Percentiles rank a stretch among this genome's conserved stretches.
These are phyloP conservation scores for Ganoderma meredithae DNA, from an alignment of 1,284 basidiomycete genomes.

Conservation along the genomic window DNA sequence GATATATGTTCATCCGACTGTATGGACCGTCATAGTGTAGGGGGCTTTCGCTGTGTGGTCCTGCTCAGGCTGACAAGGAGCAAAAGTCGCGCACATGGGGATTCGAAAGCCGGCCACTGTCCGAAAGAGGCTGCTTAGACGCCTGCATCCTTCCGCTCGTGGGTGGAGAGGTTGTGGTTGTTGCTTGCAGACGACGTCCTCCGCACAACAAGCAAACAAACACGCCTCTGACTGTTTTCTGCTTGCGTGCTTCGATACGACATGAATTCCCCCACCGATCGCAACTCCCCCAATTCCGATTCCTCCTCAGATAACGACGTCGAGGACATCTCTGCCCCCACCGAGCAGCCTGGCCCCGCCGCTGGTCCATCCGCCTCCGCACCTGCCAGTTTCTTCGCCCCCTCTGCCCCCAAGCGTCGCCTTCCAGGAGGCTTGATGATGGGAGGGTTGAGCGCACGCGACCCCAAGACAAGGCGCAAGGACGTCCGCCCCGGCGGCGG, in stretches of 20 bases:
- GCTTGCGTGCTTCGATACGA: neutral
- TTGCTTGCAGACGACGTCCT: neutral
- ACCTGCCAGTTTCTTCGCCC: neutral
- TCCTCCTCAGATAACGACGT: conserved; percentile 34
- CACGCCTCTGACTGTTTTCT: neutral
- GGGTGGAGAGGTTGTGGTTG: neutral
- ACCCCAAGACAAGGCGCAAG: conserved; percentile 51
- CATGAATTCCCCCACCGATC: conserved; percentile 41
- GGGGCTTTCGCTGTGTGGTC: too few species aligned
- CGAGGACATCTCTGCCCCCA: conserved; percentile 9
- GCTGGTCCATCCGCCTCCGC: conserved; percentile 24
- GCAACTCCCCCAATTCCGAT: conserved; percentile 38
- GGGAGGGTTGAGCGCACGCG: conserved; percentile 37
- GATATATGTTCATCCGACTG: too few species aligned
- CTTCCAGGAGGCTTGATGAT: conserved; percentile 42
- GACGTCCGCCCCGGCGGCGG: conserved; percentile 43
- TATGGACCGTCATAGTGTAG: too few species aligned
- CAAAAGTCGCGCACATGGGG: neutral
- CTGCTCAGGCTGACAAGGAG: neutral
- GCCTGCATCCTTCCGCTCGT: neutral
- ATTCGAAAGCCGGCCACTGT: neutral
- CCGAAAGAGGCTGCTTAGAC: neutral
- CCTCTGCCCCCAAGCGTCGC: conserved; percentile 37
- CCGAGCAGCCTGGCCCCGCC: neutral
- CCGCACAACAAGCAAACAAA: neutral